phyloP scores from a whole-genome alignment of 2,329 filamentous ascomycete species.

The Alternaria gaisen region DNA sequence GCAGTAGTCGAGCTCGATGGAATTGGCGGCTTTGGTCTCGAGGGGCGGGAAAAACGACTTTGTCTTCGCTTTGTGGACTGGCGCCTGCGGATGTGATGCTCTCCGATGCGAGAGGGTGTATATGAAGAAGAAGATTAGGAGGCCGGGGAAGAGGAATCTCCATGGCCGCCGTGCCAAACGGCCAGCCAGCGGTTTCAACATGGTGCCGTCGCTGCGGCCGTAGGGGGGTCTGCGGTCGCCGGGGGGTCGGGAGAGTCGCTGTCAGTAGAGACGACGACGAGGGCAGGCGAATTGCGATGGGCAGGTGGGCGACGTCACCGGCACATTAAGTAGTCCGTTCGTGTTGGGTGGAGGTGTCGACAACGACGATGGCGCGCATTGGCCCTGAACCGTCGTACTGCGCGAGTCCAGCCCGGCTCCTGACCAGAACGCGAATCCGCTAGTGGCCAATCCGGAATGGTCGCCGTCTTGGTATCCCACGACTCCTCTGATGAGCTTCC shows the following conservation, averaged over 20 bases:
- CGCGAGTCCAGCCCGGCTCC: slow-evolving; percentile 22
- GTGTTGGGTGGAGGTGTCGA: slow-evolving; percentile 14
- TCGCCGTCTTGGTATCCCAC: slow-evolving; percentile 6
- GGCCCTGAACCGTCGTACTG: slow-evolving; percentile 14
- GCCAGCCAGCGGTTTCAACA: slow-evolving; percentile 39
- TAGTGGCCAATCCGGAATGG: slow-evolving; percentile 9
- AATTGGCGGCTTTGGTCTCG: slow-evolving; percentile 37
- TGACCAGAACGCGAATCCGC: slow-evolving; percentile 12
- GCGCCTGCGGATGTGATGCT: slow-evolving; percentile 19
- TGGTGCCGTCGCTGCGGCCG: slow-evolving; percentile 20
- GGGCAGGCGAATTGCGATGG: slow-evolving; percentile 5
- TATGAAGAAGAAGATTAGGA: slow-evolving; percentile 45
- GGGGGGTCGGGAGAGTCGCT: slow-evolving; percentile 1
- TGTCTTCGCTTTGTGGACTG: slow-evolving; percentile 42
- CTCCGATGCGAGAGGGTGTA: slow-evolving; percentile 41
- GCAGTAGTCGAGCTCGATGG: slow-evolving; percentile 51
- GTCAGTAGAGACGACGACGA: slow-evolving; percentile 3
- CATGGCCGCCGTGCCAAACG: slow-evolving; percentile 42
- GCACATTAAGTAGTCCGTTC: slow-evolving; percentile 21
- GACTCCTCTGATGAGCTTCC: too few species aligned
- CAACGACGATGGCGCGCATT: slow-evolving; percentile 13
- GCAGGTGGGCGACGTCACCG: slow-evolving; percentile 18
- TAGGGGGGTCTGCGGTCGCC: slow-evolving; percentile 9
- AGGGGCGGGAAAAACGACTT: slow-evolving; percentile 51
- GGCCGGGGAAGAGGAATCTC: slow-evolving; percentile 42